Evolutionary conservation across 2,329 filamentous ascomycete genomes (phyloP).

Genomic region (Pseudocercospora crystallina): DNA sequence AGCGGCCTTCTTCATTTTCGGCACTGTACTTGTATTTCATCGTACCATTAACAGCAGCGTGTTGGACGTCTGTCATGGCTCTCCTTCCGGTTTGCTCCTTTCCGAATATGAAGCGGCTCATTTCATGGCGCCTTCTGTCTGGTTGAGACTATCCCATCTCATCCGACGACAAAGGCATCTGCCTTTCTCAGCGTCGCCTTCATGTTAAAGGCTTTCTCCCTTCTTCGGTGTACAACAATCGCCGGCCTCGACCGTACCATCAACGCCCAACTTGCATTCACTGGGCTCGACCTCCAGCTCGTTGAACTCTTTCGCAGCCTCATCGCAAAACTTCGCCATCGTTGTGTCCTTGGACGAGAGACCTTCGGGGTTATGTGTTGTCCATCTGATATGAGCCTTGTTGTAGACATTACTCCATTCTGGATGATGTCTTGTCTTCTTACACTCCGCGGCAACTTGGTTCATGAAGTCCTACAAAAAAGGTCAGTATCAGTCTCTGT

Average conservation of each 20-base stretch:
- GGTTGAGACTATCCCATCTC: no score
- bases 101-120: no score
- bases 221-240: constrained; percentile 22
- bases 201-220: neutral
- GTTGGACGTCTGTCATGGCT: no score
- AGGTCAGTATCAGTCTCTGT: neutral
- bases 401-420: constrained; percentile 79
- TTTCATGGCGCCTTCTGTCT: no score
- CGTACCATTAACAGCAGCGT: no score
- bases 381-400: constrained; percentile 70
- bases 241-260: constrained; percentile 18
- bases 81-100: no score
- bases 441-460: constrained; percentile 66
- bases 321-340: constrained; percentile 64
- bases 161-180: no score
- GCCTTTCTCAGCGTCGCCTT: no score
- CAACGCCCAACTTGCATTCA: constrained; percentile 12
- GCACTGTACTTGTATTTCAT: no score
- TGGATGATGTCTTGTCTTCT: constrained; percentile 68
- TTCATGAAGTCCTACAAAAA: constrained; percentile 69
- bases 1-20: no score
- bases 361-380: constrained; percentile 66
- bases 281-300: constrained; percentile 22
- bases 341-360: constrained; percentile 64
- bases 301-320: constrained; percentile 30